These are phyloP conservation scores for Metschnikowia koreensis DNA, from an alignment of 805 yeast species.

Conservation along the genomic window DNA sequence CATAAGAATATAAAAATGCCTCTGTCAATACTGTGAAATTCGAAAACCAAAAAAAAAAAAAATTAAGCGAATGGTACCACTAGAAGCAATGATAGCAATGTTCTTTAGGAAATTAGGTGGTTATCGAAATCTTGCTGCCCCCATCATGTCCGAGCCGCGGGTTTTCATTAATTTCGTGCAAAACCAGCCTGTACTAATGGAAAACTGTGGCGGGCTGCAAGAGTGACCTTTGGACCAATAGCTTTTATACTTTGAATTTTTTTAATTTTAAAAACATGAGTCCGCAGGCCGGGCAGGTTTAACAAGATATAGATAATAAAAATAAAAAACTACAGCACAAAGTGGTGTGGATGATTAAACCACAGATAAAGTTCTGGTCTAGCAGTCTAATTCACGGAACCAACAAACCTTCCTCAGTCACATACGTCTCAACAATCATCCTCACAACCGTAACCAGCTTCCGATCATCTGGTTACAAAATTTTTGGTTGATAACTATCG, in stretches of 20 bases:
- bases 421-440: too few relatives aligned
- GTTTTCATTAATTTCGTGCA: neutral
- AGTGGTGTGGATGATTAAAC: too few relatives aligned
- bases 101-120: neutral
- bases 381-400: too few relatives aligned
- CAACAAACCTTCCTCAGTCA: too few relatives aligned
- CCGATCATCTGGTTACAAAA: too few relatives aligned
- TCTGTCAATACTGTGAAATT: neutral
- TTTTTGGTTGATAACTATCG: too few relatives aligned
- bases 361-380: too few relatives aligned
- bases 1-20: neutral
- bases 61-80: neutral
- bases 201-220: neutral
- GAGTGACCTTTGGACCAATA: neutral
- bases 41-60: neutral
- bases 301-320: too few relatives aligned
- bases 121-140: neutral
- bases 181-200: neutral
- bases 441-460: too few relatives aligned
- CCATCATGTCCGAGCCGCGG: neutral
- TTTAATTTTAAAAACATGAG: too few relatives aligned
- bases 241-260: neutral
- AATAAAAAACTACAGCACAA: too few relatives aligned
- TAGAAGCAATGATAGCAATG: neutral
- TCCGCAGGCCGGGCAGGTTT: too few relatives aligned